Evolutionary conservation across 2,329 filamentous ascomycete species (phyloP), one percentile per base, ranked within the genome.

Genomic region (Fusarium nodosum): DNA sequence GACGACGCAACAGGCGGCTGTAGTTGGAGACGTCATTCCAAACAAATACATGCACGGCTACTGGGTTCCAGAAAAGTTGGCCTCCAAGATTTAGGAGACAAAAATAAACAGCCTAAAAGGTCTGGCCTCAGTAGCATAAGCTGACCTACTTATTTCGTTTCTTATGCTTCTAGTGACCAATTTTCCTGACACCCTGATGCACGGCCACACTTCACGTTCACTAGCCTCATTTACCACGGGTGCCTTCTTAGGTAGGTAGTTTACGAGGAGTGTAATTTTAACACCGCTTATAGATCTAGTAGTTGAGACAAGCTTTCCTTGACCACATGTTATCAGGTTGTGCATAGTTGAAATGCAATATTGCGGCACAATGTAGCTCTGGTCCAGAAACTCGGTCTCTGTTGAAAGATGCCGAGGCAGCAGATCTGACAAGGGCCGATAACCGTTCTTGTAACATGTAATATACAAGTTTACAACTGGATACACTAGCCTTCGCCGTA

Each of bases 21-120:
- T 16, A 51, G 31, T 50, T 50, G 16, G 38, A 50, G 45, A 64
- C 60, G 60, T 58, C 60, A 64, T 64, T 50, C 22, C n/a, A 24
- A 24, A 18, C 24, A 30, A 38, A 22, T 41, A 20, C 48, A 41
- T 48, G 60, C 60, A 56, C 60, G 48, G 48, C 58, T 58, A 63
- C 60, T n/a, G n/a, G n/a, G n/a, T n/a, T n/a, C n/a, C n/a, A n/a
- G n/a, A n/a, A n/a, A n/a, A n/a, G n/a, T n/a, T n/a, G n/a, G n/a
- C n/a, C n/a, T n/a, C n/a, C n/a, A n/a, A n/a, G n/a, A n/a, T n/a
- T n/a, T n/a, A n/a, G n/a, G n/a, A n/a, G n/a, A n/a, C n/a, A n/a
- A n/a, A n/a, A n/a, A n/a, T n/a, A n/a, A n/a, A n/a, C n/a, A n/a
- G n/a, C n/a, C n/a, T n/a, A n/a, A n/a, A n/a, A n/a, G n/a, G n/a